Evolutionary conservation across 805 yeast species (phyloP), one percentile per base, ranked within the genome.

Genomic region (Candida xiaguanensis): DNA sequence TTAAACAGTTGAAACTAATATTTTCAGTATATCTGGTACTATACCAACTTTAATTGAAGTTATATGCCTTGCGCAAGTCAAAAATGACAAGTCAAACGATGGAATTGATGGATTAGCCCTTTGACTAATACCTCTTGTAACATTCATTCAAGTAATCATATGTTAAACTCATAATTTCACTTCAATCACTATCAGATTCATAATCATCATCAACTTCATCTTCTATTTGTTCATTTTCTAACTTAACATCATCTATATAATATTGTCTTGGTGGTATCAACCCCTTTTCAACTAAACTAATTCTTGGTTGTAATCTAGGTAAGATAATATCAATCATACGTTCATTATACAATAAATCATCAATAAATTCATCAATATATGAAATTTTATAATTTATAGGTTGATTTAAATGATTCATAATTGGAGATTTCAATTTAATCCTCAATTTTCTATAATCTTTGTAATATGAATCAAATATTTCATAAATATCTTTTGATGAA

Each of bases 331-430:
- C 96, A 48, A 85, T 75, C 15, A 84, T 82, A 43, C 87, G 70
- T 27, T 75, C 77, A 25, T 73, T 66, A 1, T 53, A 64, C 18
- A 83, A 56, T 34, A 91, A 55, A 29, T 63, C 61, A 50, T 91
- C 96, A 0, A 79, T 74, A 52, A 82, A 75, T 53, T 82, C 91
- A 58, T 91, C 98, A 63, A 91, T 70, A 51, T 78, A 73, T 4
- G 51, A 51, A 15, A 67, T 23, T 16, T 66, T 61, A 38, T 78
- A 58, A 24, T 55, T 63, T 7, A 55, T 48, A 2, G 64, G 59
- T 13, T 47, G 16, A 2, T 35, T 36, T 4, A 42, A 23, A 6
- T 41, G 42, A 27, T 46, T 47, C 17, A 57, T 46, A 8, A 24
- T 38, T 2, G 71, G 69, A 14, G 45, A 42, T 47, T 61, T 56